Evolutionary conservation across 2,329 filamentous ascomycete genomes (phyloP), one percentile per base, ranked within the genome.

Genomic region (Ophiostoma tasmaniense): DNA sequence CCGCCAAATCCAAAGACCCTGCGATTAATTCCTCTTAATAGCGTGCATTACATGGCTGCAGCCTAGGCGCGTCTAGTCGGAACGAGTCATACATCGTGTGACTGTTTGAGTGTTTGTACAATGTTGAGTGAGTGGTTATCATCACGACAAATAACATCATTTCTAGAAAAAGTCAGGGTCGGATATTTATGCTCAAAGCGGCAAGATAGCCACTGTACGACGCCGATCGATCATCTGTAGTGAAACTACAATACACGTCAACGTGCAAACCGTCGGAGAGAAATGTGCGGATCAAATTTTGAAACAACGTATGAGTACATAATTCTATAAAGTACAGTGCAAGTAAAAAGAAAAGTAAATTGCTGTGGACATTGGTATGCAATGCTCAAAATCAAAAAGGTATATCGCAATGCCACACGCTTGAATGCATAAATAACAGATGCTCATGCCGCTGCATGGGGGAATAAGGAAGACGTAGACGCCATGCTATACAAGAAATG

Each of bases 371-470:
- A 62, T 35, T 20, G 59, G 59, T 62, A 17, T 62, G 59, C 59
- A 62, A 17, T 17, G 13, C 25, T 30, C 30, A 7, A n/a, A 62
- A 64, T 45, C 25, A 13, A 66, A 66, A 45, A 66, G 64, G 37
- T 66, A 66, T 66, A 64, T 64, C 30, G 61, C 61, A 64, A 25
- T 42, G 64, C 64, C 17, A 39, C 61, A 65, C 30, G 61, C 52
- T 52, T 50, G 30, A 28, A 25, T 37, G 22, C 30, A 62, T 62
- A 10, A 42, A 59, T 4, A 66, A n/a, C n/a, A 42, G 17, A 66
- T 68, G 64, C 67, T 66, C 33, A 45, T 61, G 64, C n/a, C n/a
- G 39, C 39, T 30, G 64, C 61, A 65, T 66, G 30, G n/a, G 64
- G 66, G 55, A 37, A 66, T 14, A 17, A n/a, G n/a, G n/a, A 59